Conservation (phyloP, 78 protist species). For the Mastigamoeba balamuthi region DNA sequence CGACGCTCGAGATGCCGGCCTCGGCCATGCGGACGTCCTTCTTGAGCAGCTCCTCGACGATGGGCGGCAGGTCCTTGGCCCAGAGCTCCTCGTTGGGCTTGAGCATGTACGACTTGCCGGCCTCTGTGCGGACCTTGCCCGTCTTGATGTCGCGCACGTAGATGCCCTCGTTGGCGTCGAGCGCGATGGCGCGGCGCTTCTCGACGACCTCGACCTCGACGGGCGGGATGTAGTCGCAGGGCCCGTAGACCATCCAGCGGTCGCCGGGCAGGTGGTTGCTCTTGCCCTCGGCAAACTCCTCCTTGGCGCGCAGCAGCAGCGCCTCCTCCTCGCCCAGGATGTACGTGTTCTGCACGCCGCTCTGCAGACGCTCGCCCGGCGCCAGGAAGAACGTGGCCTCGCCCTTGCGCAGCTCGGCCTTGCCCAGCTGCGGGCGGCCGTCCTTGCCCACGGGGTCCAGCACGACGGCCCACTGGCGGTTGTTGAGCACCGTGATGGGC, state of each 20-base stretch:
- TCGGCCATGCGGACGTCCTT: conserved; percentile 29
- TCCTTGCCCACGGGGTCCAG: conserved; percentile 57
- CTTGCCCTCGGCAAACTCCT: conserved; percentile 42
- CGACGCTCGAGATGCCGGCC: not conserved
- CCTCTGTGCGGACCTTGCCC: conserved; percentile 61
- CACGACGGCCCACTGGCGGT: conserved; percentile 81
- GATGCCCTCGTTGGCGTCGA: conserved; percentile 88
- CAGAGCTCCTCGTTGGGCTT: conserved; percentile 76
- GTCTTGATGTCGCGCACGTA: conserved; percentile 73
- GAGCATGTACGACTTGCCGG: conserved; percentile 73
- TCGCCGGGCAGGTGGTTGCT: conserved; percentile 71
- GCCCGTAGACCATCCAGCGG: conserved; percentile 86
- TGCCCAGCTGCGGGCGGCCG: conserved; percentile 63
- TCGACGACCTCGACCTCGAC: conserved; percentile 67
- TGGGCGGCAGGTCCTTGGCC: conserved; percentile 67
- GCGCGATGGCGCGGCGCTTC: conserved; percentile 70
- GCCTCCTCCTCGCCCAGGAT: conserved; percentile 80
- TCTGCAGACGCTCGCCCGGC: conserved; percentile 76
- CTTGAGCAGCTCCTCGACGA: conserved; percentile 75
- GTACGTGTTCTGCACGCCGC: conserved; percentile 34
- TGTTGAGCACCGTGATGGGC: conserved; percentile 54
- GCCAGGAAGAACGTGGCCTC: conserved; percentile 69
- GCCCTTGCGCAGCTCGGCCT: conserved; percentile 58
- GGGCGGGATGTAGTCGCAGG: conserved; percentile 79
- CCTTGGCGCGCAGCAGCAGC: conserved; percentile 62